Evolutionary conservation across 805 yeast species (phyloP), one percentile per base, ranked within the genome.

Genomic region (Dipodascopsis tothii): DNA sequence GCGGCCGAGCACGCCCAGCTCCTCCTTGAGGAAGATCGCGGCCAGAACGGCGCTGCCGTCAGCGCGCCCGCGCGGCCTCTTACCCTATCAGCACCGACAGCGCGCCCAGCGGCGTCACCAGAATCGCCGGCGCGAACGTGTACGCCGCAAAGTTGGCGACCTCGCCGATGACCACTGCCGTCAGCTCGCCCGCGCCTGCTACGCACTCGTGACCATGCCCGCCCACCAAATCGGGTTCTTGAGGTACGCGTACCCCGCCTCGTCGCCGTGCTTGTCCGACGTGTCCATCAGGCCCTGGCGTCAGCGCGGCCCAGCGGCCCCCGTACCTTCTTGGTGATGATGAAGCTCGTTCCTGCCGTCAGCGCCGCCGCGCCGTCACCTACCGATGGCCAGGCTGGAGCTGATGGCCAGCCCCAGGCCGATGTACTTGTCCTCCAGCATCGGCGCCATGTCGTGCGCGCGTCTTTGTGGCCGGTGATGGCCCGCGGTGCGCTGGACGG

Each of bases 201-300:
- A 39, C 51, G 18, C 39, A 48, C 52, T 68, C 38, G 94, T 78
- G 23, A 78, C 58, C 73, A 87, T 87, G 9, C 96, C 96, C 0
- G 90, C 84, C 84, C 94, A 84, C 96, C 96, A 86, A 32, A 84
- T 75, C 9, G 96, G 95, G 61, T 83, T 85, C 53, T 74, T 78
- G 51, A 86, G 67, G 60, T 86, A 86, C 56, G 81, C 78, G 59
- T 71, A 78, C n/a, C 87, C 86, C 22, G 81, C 85, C 44, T 71
- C 74, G 28, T 73, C 69, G 2, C 85, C 85, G 45, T 77, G 78
- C 35, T 72, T 67, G 45, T 71, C 69, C 14, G 81, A 71, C 1
- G 90, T 82, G 46, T 80, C 80, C 61, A 78, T 74, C 22, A 87
- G 73, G 7, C 95, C 96, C 54, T 50, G 14, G n/a, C 14, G 5